Evolutionary conservation across 345 rosid species (phyloP), one percentile per base, ranked within the genome.

Genomic region (Boechera divaricarpa): DNA sequence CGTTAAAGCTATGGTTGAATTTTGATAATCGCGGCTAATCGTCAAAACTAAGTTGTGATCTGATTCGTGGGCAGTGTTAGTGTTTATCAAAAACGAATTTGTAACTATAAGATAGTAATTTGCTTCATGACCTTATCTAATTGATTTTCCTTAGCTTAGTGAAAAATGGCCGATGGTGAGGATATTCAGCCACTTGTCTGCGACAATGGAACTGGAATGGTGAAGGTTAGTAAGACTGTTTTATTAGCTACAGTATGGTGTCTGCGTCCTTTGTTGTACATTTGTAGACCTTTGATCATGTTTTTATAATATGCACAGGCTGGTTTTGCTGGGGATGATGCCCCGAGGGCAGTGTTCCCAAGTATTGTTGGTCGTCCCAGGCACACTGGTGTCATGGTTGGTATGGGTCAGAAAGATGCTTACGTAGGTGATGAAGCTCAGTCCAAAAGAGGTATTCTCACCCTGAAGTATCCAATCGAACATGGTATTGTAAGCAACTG

Each of bases 101-200:
- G 9, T 29, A 5, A 5, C 0, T 31, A 6, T 7, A 31, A 53
- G 12, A 10, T 26, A 13, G 7, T 16, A 8, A 9, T 38, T 73
- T 33, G 13, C n/a, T 10, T 66, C 0, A 0, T n/a, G 52, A 38
- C 55, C 29, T 38, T 8, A 61, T 61, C 57, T 45, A 32, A 45
- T 77, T 76, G 13, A 6, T 55, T 56, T 35, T 18, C 0, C 16
- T 32, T 54, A 16, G 55, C 3, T 59, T 39, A 67, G 72, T 83
- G 67, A 68, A 82, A 89, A 69, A 93, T 93, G 98, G 98, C 97
- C 4, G 98, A 93, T 57, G 85, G 86, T 13, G 98, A 93, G 88
- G 98, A 93, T 69, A 93, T 93, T 67, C 91, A 87, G 62, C 91
- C 91, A 49, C 91, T 87, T 55, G 89, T 87, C 39, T 85, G 86